phyloP scores from a whole-genome alignment of 179 eudicot species.

The Spergularia azorica region DNA sequence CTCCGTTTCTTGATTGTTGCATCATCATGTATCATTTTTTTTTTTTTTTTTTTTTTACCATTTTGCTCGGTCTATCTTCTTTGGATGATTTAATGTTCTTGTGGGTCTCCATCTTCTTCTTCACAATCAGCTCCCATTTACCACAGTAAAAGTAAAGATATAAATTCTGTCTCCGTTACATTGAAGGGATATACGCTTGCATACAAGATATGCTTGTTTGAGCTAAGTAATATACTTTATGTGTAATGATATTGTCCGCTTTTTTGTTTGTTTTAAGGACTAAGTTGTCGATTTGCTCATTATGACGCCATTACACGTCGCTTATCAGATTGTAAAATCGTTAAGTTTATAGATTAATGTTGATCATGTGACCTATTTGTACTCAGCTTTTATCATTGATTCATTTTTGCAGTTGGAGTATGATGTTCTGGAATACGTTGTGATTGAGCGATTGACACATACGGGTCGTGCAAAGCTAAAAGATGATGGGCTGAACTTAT shows the following conservation, averaged over 20 bases:
- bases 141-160: too few species aligned
- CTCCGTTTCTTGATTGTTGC: too few species aligned
- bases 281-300: not conserved
- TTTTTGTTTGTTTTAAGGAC: not conserved
- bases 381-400: constrained; percentile 16
- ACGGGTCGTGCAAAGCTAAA: constrained; percentile 93
- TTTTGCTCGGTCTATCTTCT: too few species aligned
- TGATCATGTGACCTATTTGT: not conserved
- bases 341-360: not conserved
- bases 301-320: not conserved
- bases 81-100: too few species aligned
- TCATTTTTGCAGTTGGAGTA: constrained; percentile 73
- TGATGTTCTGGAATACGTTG: constrained; percentile 95
- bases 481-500: constrained; percentile 95
- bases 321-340: not conserved
- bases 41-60: too few species aligned
- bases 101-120: too few species aligned
- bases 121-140: too few species aligned
- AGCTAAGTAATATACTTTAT: not conserved
- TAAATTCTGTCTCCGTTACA: too few species aligned
- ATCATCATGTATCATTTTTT: too few species aligned
- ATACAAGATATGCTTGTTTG: not conserved
- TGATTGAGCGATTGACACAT: constrained; percentile 90
- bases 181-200: too few species aligned
- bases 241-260: too few species aligned